Evolutionary conservation across 1,284 basidiomycete species (phyloP).

Genomic region (Apiotrichum akiyoshidainum): DNA sequence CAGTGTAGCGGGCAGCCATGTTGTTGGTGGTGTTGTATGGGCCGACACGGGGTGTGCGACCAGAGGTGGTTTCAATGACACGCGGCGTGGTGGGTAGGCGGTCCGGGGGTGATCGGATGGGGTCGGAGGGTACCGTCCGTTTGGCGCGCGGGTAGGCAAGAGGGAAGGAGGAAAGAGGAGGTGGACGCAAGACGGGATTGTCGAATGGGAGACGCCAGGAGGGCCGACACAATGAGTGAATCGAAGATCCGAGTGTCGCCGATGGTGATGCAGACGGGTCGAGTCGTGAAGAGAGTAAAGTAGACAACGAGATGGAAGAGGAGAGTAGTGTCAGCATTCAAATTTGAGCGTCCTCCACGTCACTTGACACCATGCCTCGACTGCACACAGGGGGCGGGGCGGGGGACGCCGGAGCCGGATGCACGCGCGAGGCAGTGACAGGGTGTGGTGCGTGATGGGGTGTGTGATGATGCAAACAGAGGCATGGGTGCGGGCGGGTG

Average conservation of each 20-base stretch:
- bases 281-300: not conserved
- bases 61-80: not conserved
- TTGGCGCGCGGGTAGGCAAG: too few species aligned
- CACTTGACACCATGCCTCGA: not conserved
- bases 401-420: not conserved
- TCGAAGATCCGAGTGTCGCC: too few species aligned
- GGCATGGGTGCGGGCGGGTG: not conserved
- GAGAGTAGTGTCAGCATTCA: conserved; percentile 14
- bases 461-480: too few species aligned
- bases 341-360: conserved; percentile 13
- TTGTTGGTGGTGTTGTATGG: not conserved
- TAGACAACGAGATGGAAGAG: not conserved
- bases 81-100: conserved; percentile 5
- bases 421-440: not conserved
- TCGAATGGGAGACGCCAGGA: not conserved
- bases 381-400: not conserved
- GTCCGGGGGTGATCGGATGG: not conserved
- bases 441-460: not conserved
- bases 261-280: not conserved
- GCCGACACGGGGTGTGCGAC: not conserved
- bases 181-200: not conserved
- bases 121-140: conserved; percentile 1
- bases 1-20: conserved; percentile 18
- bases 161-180: too few species aligned
- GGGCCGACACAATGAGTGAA: not conserved